Conservation (phyloP, 345 rosid species). For the Brassica incana region DNA sequence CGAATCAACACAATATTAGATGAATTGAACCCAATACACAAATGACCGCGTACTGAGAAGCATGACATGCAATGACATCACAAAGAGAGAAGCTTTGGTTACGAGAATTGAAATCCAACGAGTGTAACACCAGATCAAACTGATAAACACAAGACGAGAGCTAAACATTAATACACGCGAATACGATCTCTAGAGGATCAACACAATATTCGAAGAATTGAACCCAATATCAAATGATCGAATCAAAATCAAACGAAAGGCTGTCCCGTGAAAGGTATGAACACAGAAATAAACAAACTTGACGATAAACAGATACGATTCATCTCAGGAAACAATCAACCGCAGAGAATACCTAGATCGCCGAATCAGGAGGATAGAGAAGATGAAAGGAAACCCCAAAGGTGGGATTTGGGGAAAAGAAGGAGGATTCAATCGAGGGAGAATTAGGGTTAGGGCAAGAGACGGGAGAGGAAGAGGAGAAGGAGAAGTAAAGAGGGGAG, state of each 20-base stretch:
- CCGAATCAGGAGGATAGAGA: conserved; percentile 13
- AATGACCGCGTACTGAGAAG: background rate
- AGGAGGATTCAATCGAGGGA: conserved; percentile 24
- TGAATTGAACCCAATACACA: too few relatives aligned
- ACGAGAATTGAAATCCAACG: background rate
- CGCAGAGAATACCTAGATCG: conserved; percentile 21
- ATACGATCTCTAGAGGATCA: too few relatives aligned
- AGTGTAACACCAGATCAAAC: background rate
- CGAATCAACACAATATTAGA: background rate
- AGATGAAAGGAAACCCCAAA: background rate
- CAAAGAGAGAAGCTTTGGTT: background rate
- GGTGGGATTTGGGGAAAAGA: conserved; percentile 13
- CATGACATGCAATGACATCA: background rate
- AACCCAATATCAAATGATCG: conserved; percentile 8
- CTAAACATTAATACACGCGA: too few relatives aligned
- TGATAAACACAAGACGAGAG: background rate
- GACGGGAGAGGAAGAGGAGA: conserved; percentile 22
- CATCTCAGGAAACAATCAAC: background rate
- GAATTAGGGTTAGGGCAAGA: conserved; percentile 49
- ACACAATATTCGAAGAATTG: background rate
- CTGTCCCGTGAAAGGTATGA: background rate
- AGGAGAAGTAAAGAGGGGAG: conserved; percentile 43
- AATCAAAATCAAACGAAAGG: conserved; percentile 6
- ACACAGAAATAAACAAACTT: conserved; percentile 1
- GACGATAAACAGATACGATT: background rate